Evolutionary conservation across 257 asterid genomes (phyloP), one percentile per base, ranked within the genome.

Genomic region (Lithospermum erythrorhizon): DNA sequence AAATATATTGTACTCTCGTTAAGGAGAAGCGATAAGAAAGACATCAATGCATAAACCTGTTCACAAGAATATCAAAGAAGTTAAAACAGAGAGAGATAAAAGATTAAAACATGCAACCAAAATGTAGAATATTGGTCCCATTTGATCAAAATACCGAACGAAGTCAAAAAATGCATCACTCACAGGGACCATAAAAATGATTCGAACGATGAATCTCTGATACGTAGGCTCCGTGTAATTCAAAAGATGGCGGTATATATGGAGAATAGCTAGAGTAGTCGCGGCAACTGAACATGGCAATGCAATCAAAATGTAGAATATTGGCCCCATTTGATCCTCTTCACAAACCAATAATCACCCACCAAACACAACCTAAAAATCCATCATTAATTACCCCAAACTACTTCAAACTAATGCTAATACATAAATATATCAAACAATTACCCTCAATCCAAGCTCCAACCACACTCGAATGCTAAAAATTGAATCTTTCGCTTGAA

Each of bases 151-250:
- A 58, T 6, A 6, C 5, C 24, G 3, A 10, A 20, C 27, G 16
- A 18, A 41, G 8, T 6, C 13, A 35, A 25, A 64, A 30, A 9
- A 51, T 11, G 16, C 56, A 54, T 32, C 53, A 80, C 99, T 93
- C 70, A 93, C 99, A 47, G 97, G 99, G 73, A 93, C 95, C 99
- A 93, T 93, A 67, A 93, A 93, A 74, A 93, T 85, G 65, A 93
- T 93, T 52, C 99, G 99, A 64, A 93, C 97, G 56, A 93, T 93
- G 71, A 78, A 89, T 77, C 99, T 75, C 84, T 93, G 99, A 73
- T 73, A 93, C 1, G 87, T 84, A 21, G 97, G 99, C 76, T 89
- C 99, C 0, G 99, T 93, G 66, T 93, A 93, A 76, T 93, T 93
- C 84, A 89, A 68, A 16, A 93, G 87, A 74, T 93, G 99, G 53